Base-by-base conservation (phyloP, 2,329 filamentous ascomycete genomes). In the Acephala macrosclerotiorum region DNA sequence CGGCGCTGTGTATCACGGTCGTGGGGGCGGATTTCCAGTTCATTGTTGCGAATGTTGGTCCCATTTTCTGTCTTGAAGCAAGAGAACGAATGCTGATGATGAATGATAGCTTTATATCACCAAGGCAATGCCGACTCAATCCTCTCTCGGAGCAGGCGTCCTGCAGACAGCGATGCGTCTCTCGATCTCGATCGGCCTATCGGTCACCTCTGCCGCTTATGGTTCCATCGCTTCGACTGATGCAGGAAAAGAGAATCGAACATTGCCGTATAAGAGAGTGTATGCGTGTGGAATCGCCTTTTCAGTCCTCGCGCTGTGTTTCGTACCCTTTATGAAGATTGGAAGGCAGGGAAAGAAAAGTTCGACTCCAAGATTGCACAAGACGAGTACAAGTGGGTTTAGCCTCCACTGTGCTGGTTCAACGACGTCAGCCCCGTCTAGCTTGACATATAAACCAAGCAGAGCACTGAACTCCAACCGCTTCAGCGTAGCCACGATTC, bases 21-120 rank as follows among this genome's bases (percentile, higher is more conserved):
- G 79, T 90, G 3, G 89, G 89, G 0, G 88, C 88, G 0, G 90
- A 91, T 73, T 84, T 92, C 38, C 85, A 91, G 65, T 91, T 91
- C 75, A 90, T 91, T 66, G 89, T 91, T 25, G 85, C 86, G 3
- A 91, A 92, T 71, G 85, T 88, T 74, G 71, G 84, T 77, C 11
- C 11, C 35, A 25, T 42, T 11, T 33, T 16, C 18, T 20, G n/a
- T 18, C 3, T 5, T 12, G 14, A 16, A 29, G 12, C 11, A 29
- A 29, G n/a, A 22, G 45, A 42, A 22, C 12, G 16, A 53, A 29
- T 26, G 55, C 55, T 57, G 14, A 57, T 22, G 35, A 47, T 33
- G 9, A 18, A 22, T 36, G 14, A 2, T 66, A 89, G 83, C 89
- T 91, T 84, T 91, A 91, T 69, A 88, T 91, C 61, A 86, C 91